Conservation (phyloP, 257 asterid genomes). For the Misopates orontium region DNA sequence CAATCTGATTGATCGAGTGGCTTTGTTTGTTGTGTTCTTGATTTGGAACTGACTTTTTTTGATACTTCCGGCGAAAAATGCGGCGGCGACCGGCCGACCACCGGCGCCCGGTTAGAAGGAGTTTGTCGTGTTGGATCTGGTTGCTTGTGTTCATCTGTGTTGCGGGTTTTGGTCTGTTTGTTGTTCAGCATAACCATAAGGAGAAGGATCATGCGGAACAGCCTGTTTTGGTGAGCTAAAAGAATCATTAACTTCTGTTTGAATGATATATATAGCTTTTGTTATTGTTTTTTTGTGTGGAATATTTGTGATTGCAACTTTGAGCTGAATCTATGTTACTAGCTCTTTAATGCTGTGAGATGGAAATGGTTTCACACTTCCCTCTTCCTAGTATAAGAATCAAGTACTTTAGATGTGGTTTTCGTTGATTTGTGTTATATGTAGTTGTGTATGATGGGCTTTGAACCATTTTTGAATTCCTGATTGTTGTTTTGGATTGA, state of each 20-base stretch:
- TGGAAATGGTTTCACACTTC: too few relatives aligned
- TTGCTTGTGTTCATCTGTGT: slow-evolving; percentile 52
- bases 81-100: slow-evolving; percentile 91
- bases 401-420: slow-evolving; percentile 24
- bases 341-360: too few relatives aligned
- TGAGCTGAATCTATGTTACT: not conserved
- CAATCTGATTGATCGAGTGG: slow-evolving; percentile 31
- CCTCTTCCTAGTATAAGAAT: too few relatives aligned
- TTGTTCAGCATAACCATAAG: slow-evolving; percentile 63
- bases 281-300: not conserved
- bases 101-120: slow-evolving; percentile 90
- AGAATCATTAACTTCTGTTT: slow-evolving; percentile 1
- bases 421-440: not conserved
- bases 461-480: not conserved
- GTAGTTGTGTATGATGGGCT: slow-evolving; percentile 3
- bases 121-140: slow-evolving; percentile 84
- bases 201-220: slow-evolving; percentile 62
- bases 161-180: slow-evolving; percentile 64
- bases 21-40: slow-evolving; percentile 32
- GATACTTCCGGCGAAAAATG: slow-evolving; percentile 55
- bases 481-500: not conserved
- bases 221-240: slow-evolving; percentile 48
- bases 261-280: not conserved
- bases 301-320: not conserved
- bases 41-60: slow-evolving; percentile 37